Base-by-base conservation (phyloP, 176 grass and related monocot species). In the Avena eriantha region DNA sequence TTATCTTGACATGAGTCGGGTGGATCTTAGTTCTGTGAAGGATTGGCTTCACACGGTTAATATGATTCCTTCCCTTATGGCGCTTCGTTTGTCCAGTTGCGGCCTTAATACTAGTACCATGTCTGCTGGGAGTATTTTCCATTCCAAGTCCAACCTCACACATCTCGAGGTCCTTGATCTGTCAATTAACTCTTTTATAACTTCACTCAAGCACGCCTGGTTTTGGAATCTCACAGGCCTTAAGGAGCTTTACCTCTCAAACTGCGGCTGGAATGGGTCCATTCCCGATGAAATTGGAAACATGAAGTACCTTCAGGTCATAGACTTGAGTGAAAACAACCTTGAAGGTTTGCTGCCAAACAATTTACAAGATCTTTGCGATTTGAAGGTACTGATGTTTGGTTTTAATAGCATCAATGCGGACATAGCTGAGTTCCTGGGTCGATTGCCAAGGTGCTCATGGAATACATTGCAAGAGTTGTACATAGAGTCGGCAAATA, bases 121-220 rank as follows among this genome's bases (percentile, higher is more conserved):
- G 50, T 53, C 50, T 53, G 4, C 53, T 55, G 4, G 50, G 13
- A 55, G 49, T 24, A 39, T 39, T 69, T 78, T 50, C 4, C 53
- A 6, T 55, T 24, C 48, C 1, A 22, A 36, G 12, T 35, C 58
- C 5, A 88, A 88, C 36, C 63, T 77, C 55, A 64, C 86, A 16
- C 2, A 63, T 2, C 69, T 88, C 36, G 19, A 57, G 24, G 19
- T 31, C 35, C 82, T 88, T 2, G 86, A 83, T 78, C 43, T 88
- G 10, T 22, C 39, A 53, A 0, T 0, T 2, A 87, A 87, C 31
- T 22, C 1, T 7, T 87, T 87, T 10, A 10, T 0, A 4, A 10
- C 39, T 17, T 5, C 45, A 8, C 60, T 15, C 21, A 43, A 4
- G 55, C 22, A 68, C 0, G 45, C 13, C 39, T 69, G 39, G 56